These are phyloP conservation scores for Colletotrichum sp. DNA, from an alignment of 2,329 filamentous ascomycete genomes.

Conservation along the genomic window DNA sequence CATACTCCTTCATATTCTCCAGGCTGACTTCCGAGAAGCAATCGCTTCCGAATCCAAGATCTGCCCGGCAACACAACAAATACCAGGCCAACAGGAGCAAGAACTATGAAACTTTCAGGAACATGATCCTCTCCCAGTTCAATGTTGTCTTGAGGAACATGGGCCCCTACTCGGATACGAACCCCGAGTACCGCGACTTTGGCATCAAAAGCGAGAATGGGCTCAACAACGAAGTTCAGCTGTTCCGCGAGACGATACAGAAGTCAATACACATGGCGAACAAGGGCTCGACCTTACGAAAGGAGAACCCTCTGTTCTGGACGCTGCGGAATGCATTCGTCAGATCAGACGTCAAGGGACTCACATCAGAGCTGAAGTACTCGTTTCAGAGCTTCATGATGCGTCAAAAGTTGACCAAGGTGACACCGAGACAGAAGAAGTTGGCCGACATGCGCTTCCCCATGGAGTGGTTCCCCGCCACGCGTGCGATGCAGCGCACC, in stretches of 20 bases:
- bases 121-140: slow-evolving; percentile 21
- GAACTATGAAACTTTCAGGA: slow-evolving; percentile 20
- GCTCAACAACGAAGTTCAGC: slow-evolving; percentile 46
- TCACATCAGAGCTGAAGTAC: slow-evolving; percentile 67
- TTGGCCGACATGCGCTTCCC: slow-evolving; percentile 88
- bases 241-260: slow-evolving; percentile 51
- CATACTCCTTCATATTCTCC: not conserved
- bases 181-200: slow-evolving; percentile 20
- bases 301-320: slow-evolving; percentile 61
- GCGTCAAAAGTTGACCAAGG: slow-evolving; percentile 56
- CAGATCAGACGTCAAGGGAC: slow-evolving; percentile 50
- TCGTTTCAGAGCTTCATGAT: slow-evolving; percentile 72
- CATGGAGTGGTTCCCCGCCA: slow-evolving; percentile 89
- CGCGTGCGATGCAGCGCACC: slow-evolving; percentile 78
- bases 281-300: slow-evolving; percentile 38
- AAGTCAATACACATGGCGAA: slow-evolving; percentile 51
- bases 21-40: not conserved
- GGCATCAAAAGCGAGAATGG: slow-evolving; percentile 37
- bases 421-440: slow-evolving; percentile 64
- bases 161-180: slow-evolving; percentile 18
- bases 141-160: slow-evolving; percentile 12
- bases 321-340: slow-evolving; percentile 66
- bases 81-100: not conserved
- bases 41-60: not conserved
- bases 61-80: not conserved